Evolutionary conservation across 192 early-diverging fungal species (phyloP).

Genomic region (Coemansia sp.): DNA sequence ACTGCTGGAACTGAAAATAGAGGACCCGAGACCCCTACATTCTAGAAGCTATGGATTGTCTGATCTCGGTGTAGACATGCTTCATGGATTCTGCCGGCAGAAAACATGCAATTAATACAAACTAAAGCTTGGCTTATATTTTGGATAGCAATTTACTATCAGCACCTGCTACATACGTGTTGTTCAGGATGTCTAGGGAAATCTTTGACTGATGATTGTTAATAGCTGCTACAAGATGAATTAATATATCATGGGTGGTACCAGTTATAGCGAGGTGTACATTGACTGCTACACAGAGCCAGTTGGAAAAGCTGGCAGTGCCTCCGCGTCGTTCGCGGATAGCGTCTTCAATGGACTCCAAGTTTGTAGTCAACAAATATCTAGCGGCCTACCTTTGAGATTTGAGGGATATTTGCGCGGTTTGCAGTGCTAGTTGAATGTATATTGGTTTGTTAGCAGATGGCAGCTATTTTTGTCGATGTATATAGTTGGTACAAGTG

Average conservation of each 20-base stretch:
- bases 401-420: conserved; percentile 1
- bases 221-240: neutral
- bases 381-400: conserved; percentile 34
- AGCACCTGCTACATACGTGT: neutral
- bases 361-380: conserved; percentile 88
- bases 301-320: conserved; percentile 71
- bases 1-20: neutral
- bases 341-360: conserved; percentile 84
- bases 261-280: conserved; percentile 75
- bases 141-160: neutral
- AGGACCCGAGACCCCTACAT: neutral
- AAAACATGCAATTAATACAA: neutral
- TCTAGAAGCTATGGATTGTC: neutral
- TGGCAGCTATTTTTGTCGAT: conserved; percentile 58
- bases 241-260: conserved; percentile 52
- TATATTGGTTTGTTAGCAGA: conserved; percentile 91
- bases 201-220: neutral
- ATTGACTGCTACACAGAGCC: conserved; percentile 84
- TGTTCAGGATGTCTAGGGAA: neutral
- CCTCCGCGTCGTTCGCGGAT: conserved; percentile 66
- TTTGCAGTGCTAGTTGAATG: conserved; percentile 79
- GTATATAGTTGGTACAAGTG: conserved; percentile 80
- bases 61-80: neutral
- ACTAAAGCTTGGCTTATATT: neutral
- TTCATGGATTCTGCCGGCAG: neutral